Base-by-base conservation (phyloP, 768 basidiomycete species). In the Panellus pusillus region DNA sequence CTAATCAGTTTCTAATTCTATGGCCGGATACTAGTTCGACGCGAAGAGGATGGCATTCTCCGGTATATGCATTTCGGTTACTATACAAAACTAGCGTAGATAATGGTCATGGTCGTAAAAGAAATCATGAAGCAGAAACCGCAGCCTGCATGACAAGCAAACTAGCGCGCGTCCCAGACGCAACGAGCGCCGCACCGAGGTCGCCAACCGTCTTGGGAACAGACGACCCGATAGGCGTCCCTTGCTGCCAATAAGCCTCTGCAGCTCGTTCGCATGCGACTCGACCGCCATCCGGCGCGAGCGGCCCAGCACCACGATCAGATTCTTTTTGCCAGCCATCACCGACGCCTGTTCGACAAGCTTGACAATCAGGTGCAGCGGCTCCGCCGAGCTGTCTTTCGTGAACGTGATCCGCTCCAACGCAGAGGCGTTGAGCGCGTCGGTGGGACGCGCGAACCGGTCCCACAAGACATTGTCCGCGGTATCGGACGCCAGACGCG, bases 401-500 rank as follows among this genome's bases (percentile, higher is more conserved):
- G 59, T 66, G 74, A 95, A 95, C 1, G 71, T 67, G 42, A 94
- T 80, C 24, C 90, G 80, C 2, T 78, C 68, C n/a, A 89, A 76
- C 15, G 87, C 82, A 0, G 63, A 38, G 9, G 70, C 54, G 38
- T 70, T 62, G 42, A 63, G 70, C 17, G 57, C 9, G 44, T 61
- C 52, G 9, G 65, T 59, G 0, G 70, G 58, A 6, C 67, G 65
- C 1, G 85, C 75, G 61, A 83, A 89, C 38, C 79, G 80, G 1
- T 78, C 74, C 92, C 93, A 95, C 18, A 82, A 63, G 24, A 94
- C 60, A 62, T 85, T 83, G 67, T 98, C 95, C 1, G 92, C 92
- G 1, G 89, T 89, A 18, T 89, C 83, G 0, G 91, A 95, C 3
- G 80, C 81, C 12, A 97, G 69, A 6, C 79, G 79, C 11, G 78